These are phyloP conservation scores for Chrysopogon serrulatus DNA, from an alignment of 176 grass and related monocot genomes.

Conservation along the genomic window DNA sequence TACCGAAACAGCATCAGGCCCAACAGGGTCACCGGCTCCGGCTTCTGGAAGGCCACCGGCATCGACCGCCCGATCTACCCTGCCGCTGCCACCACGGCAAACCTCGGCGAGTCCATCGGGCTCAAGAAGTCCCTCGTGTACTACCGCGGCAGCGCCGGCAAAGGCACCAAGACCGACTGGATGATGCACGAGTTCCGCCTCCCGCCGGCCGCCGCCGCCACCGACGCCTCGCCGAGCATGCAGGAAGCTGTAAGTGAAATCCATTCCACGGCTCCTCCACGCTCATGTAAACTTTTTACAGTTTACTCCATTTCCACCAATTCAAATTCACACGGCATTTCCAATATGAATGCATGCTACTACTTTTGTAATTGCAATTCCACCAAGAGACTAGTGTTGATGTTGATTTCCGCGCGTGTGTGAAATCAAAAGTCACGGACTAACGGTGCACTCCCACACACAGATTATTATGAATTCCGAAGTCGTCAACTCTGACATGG, in stretches of 20 bases:
- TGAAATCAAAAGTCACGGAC: neutral
- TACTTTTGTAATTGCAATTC: neutral
- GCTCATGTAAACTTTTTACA: too few species aligned
- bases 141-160: constrained; percentile 84
- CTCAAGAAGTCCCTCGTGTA: constrained; percentile 94
- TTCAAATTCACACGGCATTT: neutral
- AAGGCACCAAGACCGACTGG: constrained; percentile 91
- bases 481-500: neutral
- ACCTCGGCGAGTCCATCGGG: constrained; percentile 52
- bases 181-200: constrained; percentile 99
- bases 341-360: neutral
- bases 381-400: neutral
- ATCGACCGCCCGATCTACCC: constrained; percentile 89
- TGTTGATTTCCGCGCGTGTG: neutral
- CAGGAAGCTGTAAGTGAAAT: constrained; percentile 70
- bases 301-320: neutral
- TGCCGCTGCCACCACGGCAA: neutral
- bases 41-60: constrained; percentile 97
- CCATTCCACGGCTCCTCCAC: neutral
- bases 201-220: constrained; percentile 27
- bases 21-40: constrained; percentile 85
- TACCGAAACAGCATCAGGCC: constrained; percentile 98
- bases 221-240: constrained; percentile 37
- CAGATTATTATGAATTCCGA: neutral
- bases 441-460: neutral